Evolutionary conservation across 441 rosid species (phyloP), one percentile per base, ranked within the genome.

Genomic region (Omphalea diandra): DNA sequence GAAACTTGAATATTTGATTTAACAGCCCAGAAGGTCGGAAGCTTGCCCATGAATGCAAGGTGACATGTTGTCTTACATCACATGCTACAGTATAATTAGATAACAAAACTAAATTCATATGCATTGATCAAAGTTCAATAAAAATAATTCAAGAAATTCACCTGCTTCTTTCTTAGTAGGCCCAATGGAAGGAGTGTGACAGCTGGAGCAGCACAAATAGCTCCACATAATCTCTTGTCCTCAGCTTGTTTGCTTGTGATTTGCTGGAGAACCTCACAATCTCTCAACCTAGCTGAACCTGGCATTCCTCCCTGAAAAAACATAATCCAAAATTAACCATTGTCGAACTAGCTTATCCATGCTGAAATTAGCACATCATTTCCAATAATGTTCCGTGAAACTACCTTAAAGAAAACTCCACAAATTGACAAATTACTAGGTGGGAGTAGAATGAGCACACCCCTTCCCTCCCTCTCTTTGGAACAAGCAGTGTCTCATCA

Each of bases 111-210:
- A 77, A 31, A 61, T 62, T 26, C 47, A 73, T 20, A 40, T 29
- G 40, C 56, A 61, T 43, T 36, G 46, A 61, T 9, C 18, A 47
- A 63, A 54, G 60, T 71, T 63, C 35, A 62, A 71, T 44, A 32
- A 73, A 63, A 72, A 53, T 7, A 73, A 63, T 22, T n/a, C 26
- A 29, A 24, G 43, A 9, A 41, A 65, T 36, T 15, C 61, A 94
- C 97, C 96, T 82, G 80, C 84, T 89, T 92, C 73, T 80, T 81
- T 59, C 72, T 84, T 75, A 87, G 70, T 79, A 95, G 96, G 20
- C 96, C 98, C 99, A 98, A 95, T 35, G 98, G 98, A 66, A 95
- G 91, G 76, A 92, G 97, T 47, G 99, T 82, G 59, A 92, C 82
- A 40, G 98, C 98, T 52, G 98, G 99, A 72, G 98, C 97, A 78